These are phyloP conservation scores for Citrullus amarus DNA, from an alignment of 306 rosid genomes.

Conservation along the genomic window DNA sequence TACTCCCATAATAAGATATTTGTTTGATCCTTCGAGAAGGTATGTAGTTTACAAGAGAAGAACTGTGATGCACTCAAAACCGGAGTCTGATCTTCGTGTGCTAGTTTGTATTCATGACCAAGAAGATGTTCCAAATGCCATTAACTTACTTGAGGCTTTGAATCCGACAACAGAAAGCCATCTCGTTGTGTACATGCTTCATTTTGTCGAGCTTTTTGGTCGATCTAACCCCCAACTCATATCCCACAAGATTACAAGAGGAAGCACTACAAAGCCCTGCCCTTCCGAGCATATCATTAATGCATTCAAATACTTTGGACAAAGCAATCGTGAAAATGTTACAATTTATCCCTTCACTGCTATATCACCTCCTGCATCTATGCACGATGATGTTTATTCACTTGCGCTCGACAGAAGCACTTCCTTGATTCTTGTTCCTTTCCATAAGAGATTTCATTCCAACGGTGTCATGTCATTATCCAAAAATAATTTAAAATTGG, in stretches of 20 bases:
- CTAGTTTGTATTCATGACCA: constrained; percentile 17
- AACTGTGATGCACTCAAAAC: constrained; percentile 6
- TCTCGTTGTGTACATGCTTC: constrained; percentile 12
- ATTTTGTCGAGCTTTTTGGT: constrained; percentile 19
- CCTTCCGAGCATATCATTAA: constrained; percentile 11
- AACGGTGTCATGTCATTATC: background rate
- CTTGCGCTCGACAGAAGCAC: constrained; percentile 15
- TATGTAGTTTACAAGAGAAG: constrained; percentile 18
- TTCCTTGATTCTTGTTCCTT: constrained; percentile 18
- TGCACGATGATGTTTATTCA: constrained; percentile 24
- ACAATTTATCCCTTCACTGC: constrained; percentile 15
- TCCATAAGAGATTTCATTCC: constrained; percentile 1
- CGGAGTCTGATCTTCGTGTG: constrained; percentile 11
- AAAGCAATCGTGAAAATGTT: background rate
- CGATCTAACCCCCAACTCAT: constrained; percentile 16
- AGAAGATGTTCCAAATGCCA: constrained; percentile 3
- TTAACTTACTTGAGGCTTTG: constrained; percentile 18
- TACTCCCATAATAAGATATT: constrained; percentile 12
- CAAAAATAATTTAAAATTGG: background rate
- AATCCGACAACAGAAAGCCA: constrained; percentile 16
- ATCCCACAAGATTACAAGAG: constrained; percentile 4
- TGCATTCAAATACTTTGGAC: constrained; percentile 18
- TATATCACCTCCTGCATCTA: constrained; percentile 9
- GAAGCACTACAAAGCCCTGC: background rate
- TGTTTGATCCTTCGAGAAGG: constrained; percentile 27